phyloP scores from a whole-genome alignment of 2,329 filamentous ascomycete genomes.

The Phyllosticta citribraziliensis region DNA sequence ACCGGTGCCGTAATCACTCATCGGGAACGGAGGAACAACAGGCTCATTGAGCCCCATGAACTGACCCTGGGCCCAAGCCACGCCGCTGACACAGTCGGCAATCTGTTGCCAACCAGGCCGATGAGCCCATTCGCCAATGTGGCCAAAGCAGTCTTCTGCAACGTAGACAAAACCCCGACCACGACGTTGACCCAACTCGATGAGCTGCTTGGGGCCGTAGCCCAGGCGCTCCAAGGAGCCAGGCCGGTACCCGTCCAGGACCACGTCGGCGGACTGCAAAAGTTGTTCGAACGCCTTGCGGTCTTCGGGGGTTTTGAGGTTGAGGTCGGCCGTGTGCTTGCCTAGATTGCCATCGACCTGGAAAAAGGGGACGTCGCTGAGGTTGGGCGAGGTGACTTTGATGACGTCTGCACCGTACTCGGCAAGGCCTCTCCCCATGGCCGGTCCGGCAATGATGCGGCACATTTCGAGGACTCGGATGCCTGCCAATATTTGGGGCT shows the following conservation, averaged over 20 bases:
- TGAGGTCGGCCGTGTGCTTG: conserved; percentile 55
- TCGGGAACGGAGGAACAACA: conserved; percentile 53
- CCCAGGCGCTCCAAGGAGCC: conserved; percentile 55
- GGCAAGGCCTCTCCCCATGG: conserved; percentile 60
- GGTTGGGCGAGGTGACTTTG: conserved; percentile 56
- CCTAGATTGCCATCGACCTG: conserved; percentile 64
- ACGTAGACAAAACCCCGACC: conserved; percentile 58
- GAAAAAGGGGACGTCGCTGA: conserved; percentile 64
- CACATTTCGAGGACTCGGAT: conserved; percentile 67
- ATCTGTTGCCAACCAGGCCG: conserved; percentile 65
- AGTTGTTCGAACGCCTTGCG: conserved; percentile 49
- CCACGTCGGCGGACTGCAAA: conserved; percentile 52
- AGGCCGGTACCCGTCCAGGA: conserved; percentile 61
- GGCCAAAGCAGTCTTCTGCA: conserved; percentile 63
- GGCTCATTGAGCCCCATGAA: conserved; percentile 54
- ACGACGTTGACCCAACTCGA: conserved; percentile 43
- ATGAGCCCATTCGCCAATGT: conserved; percentile 51
- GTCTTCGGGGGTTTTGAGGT: conserved; percentile 49
- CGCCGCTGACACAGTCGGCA: conserved; percentile 53
- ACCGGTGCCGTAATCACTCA: conserved; percentile 58
- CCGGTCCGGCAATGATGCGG: conserved; percentile 66
- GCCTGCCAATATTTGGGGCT: conserved; percentile 40
- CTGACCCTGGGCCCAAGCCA: conserved; percentile 52
- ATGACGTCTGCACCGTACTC: conserved; percentile 67
- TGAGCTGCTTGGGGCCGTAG: conserved; percentile 49